These are phyloP conservation scores for Ophiostoma sp. DNA, from an alignment of 2,329 filamentous ascomycete species.

Conservation along the genomic window DNA sequence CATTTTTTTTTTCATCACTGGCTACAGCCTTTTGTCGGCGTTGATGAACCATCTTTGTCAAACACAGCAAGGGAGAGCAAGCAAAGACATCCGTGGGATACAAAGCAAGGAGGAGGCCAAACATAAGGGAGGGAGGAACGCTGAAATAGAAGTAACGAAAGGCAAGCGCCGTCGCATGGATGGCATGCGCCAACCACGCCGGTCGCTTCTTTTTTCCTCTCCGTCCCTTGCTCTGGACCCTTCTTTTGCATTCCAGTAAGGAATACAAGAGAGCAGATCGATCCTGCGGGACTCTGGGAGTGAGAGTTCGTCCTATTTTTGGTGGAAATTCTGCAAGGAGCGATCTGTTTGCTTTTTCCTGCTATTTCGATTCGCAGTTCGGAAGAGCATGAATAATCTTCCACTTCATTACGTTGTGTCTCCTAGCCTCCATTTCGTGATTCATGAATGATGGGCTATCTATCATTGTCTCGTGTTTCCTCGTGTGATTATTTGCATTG, in stretches of 20 bases:
- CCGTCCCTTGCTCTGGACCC: background rate
- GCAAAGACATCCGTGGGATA: background rate
- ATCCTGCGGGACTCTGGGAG: background rate
- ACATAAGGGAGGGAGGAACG: background rate
- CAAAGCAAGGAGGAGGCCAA: background rate
- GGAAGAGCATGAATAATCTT: background rate
- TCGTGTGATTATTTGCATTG: background rate
- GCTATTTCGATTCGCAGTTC: background rate
- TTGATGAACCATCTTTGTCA: background rate
- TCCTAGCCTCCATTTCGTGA: background rate
- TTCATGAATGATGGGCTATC: background rate
- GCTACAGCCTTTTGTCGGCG: background rate
- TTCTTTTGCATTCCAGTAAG: background rate
- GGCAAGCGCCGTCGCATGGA: background rate
- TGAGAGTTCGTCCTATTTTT: background rate
- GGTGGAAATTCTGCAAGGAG: background rate
- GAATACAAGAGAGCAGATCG: background rate
- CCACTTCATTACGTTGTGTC: background rate
- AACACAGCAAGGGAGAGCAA: background rate
- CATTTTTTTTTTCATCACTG: background rate
- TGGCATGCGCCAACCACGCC: conserved; percentile 10
- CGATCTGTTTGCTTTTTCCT: background rate
- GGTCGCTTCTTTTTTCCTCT: background rate
- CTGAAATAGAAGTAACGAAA: background rate
- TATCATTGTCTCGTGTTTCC: background rate